Conservation (phyloP, 2,329 filamentous ascomycete species). For the Penicillium sp. region DNA sequence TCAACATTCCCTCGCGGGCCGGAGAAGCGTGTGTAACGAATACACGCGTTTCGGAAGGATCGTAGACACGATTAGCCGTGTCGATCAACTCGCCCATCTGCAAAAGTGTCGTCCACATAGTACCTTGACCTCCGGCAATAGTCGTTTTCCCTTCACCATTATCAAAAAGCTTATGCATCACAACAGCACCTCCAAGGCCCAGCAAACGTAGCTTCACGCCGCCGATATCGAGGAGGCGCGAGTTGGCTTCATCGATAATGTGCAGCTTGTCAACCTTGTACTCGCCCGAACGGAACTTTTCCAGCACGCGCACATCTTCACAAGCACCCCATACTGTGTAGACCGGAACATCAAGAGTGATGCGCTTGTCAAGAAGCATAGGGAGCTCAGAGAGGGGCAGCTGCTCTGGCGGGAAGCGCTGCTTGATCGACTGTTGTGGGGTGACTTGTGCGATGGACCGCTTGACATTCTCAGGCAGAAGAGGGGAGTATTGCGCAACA, state of each 20-base stretch:
- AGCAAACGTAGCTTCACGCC: constrained; percentile 93
- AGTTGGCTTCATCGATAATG: constrained; percentile 97
- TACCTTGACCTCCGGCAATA: constrained; percentile 95
- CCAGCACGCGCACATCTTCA: constrained; percentile 93
- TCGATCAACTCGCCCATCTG: constrained; percentile 99
- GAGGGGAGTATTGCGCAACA: constrained; percentile 95
- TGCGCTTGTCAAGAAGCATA: constrained; percentile 78
- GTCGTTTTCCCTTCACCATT: constrained; percentile 97
- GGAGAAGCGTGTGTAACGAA: constrained; percentile 97
- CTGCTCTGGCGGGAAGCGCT: constrained; percentile 73
- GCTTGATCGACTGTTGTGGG: constrained; percentile 68
- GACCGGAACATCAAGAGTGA: constrained; percentile 91
- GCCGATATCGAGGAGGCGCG: constrained; percentile 87
- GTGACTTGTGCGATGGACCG: constrained; percentile 64
- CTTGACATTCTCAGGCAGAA: constrained; percentile 74
- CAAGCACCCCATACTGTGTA: constrained; percentile 99
- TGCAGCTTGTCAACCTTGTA: constrained; percentile 97
- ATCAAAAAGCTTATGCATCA: constrained; percentile 99
- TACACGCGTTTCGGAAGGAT: constrained; percentile 92
- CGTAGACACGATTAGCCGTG: constrained; percentile 96
- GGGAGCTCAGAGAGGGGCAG: constrained; percentile 90
- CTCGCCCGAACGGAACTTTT: constrained; percentile 95
- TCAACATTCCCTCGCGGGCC: constrained; percentile 90
- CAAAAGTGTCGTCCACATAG: constrained; percentile 97
- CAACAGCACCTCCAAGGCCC: constrained; percentile 89